Conservation (phyloP, 2,329 filamentous ascomycete species). For the Exophiala sp. region DNA sequence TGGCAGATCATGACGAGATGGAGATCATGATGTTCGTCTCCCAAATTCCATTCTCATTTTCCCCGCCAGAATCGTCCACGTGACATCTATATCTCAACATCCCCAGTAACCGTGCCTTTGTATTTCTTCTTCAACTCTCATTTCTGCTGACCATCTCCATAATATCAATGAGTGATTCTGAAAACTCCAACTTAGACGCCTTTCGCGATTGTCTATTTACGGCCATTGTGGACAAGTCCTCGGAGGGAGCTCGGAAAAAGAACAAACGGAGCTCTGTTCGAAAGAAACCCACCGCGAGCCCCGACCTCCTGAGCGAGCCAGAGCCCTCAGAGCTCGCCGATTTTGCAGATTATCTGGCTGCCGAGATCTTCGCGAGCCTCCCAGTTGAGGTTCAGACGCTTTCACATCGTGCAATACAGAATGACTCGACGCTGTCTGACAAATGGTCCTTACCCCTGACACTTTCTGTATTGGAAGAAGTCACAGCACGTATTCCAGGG, state of each 20-base stretch:
- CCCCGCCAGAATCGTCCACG: no score
- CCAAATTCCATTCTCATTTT: no score
- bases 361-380: conserved; percentile 61
- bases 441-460: conserved; percentile 56
- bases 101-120: not conserved
- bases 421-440: conserved; percentile 45
- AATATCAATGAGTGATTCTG: conserved; percentile 30
- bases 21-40: no score
- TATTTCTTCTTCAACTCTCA: not conserved
- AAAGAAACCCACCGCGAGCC: conserved; percentile 32
- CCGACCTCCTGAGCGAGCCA: conserved; percentile 24
- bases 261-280: conserved; percentile 34
- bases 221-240: conserved; percentile 58
- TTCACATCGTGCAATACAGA: conserved; percentile 53
- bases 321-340: conserved; percentile 67
- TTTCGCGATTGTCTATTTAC: conserved; percentile 71
- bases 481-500: conserved; percentile 54
- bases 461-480: conserved; percentile 43
- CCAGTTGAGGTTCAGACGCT: conserved; percentile 57
- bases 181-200: conserved; percentile 54
- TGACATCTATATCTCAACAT: no score
- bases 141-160: not conserved
- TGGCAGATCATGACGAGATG: no score
- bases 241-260: conserved; percentile 28
- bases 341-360: conserved; percentile 73